Evolutionary conservation across 345 rosid genomes (phyloP), one percentile per base, ranked within the genome.

Genomic region (Syzygium aqueum): DNA sequence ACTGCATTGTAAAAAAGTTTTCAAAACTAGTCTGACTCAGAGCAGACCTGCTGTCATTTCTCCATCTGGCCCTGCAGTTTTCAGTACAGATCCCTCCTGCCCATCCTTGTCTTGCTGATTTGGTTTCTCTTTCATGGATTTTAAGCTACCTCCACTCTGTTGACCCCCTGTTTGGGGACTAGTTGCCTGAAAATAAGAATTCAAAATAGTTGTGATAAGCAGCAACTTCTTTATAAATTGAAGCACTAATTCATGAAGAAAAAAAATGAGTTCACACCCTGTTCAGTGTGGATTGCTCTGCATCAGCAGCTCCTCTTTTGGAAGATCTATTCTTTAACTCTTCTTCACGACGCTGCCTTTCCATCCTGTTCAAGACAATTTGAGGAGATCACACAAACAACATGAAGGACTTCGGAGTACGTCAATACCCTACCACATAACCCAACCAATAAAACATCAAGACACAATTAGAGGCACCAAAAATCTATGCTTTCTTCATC

Each of bases 311-410:
- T 91, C 95, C 95, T 91, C 95, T 97, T 90, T 94, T 97, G 56
- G 99, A 95, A 85, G 99, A 93, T 85, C 94, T 91, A 43, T 91
- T 93, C 94, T 95, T 97, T 78, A 93, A 91, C 92, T 97, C 99
- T 49, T 97, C 99, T 90, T 97, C 99, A 23, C 98, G 97, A 22
- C 99, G 96, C 86, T 97, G 98, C 91, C 98, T 95, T 84, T 97
- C 99, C 99, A 97, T 95, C 90, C 99, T 97, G 89, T 65, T 84
- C 53, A 85, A 85, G 27, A 73, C 80, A 73, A 73, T 73, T 73
- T 73, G 80, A 73, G 46, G 46, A 13, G 5, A 73, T 73, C 49
- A 73, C 13, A 73, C 2, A 73, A 23, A 73, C 25, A 17, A 33
- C 23, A 73, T 73, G 46, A 73, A 73, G 80, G 46, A 17, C 25